Percentiles rank a stretch among this genome's conserved stretches.
These are phyloP conservation scores for Pseudopithomyces maydicus DNA, from an alignment of 2,329 filamentous ascomycete genomes.

Conservation along the genomic window DNA sequence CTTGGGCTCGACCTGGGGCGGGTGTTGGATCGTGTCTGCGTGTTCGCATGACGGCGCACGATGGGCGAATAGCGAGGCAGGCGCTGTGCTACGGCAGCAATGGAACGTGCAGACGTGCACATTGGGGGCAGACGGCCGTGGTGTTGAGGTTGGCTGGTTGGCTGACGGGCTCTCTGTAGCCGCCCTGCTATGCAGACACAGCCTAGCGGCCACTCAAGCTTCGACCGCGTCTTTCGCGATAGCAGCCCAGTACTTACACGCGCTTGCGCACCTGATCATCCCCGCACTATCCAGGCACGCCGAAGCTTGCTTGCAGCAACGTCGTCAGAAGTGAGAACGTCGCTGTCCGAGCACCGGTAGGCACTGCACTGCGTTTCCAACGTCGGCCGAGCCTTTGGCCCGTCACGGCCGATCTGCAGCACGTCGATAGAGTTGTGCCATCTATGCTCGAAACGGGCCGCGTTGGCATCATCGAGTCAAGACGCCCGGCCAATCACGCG, in stretches of 20 bases:
- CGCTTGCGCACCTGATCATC: slow-evolving; percentile 2
- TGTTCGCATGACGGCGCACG: slow-evolving; percentile 42
- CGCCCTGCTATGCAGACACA: slow-evolving; percentile 18
- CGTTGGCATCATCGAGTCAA: too few relatives aligned
- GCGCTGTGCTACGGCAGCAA: slow-evolving; percentile 18
- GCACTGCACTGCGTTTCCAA: too few relatives aligned
- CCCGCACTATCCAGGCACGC: not conserved
- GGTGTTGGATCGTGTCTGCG: slow-evolving; percentile 28
- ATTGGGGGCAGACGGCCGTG: slow-evolving; percentile 31
- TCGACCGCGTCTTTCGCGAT: slow-evolving; percentile 3
- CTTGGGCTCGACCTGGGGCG: slow-evolving; percentile 27
- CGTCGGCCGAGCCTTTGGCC: too few relatives aligned
- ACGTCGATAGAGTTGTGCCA: too few relatives aligned
- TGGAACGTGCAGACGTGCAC: slow-evolving; percentile 37
- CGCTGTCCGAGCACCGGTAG: too few relatives aligned
- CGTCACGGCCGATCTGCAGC: too few relatives aligned
- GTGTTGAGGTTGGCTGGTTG: slow-evolving; percentile 21
- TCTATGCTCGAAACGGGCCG: too few relatives aligned
- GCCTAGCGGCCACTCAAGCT: slow-evolving; percentile 17
- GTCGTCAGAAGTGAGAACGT: too few relatives aligned
- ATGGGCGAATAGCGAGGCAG: slow-evolving; percentile 33
- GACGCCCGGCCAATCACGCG: too few relatives aligned
- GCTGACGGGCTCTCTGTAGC: slow-evolving; percentile 14
- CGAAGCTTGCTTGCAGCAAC: not conserved
- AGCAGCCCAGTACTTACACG: not conserved